A percentile compares a stretch with the other conserved stretches of the same genome.
These are phyloP conservation scores for Gracilaria vermiculophylla DNA, from an alignment of 23 red algal species.

Conservation along the genomic window DNA sequence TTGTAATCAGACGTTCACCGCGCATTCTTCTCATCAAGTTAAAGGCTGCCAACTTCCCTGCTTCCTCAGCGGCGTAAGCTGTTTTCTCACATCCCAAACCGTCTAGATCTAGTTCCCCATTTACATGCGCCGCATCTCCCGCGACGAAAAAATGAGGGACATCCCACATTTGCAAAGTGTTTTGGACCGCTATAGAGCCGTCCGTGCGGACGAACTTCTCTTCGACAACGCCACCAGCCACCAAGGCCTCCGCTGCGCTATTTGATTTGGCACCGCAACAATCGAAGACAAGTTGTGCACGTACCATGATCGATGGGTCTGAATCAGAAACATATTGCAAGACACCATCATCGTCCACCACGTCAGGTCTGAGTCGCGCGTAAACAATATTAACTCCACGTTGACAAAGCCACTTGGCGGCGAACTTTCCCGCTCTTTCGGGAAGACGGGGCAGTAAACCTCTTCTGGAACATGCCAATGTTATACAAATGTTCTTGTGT, in stretches of 20 bases:
- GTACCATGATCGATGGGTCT: conserved; percentile 8
- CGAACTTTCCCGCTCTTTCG: conserved; percentile 26
- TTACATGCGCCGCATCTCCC: conserved; percentile 27
- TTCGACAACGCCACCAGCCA: conserved; percentile 27
- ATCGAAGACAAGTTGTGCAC: conserved; percentile 49
- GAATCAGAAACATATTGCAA: neutral
- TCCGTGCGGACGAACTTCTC: neutral
- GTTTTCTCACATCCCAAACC: conserved; percentile 46
- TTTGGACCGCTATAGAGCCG: conserved; percentile 1
- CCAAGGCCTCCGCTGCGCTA: conserved; percentile 30
- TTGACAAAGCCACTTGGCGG: neutral
- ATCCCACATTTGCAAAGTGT: conserved; percentile 42
- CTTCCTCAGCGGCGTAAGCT: conserved; percentile 48
- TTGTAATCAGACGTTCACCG: conserved; percentile 1
- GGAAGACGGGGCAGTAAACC: conserved; percentile 46
- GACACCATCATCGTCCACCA: neutral
- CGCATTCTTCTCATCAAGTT: conserved; percentile 32
- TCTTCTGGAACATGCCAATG: conserved; percentile 23
- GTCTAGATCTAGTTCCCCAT: conserved; percentile 33
- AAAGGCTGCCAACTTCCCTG: conserved; percentile 38
- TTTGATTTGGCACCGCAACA: conserved; percentile 50
- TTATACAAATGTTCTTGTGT: neutral
- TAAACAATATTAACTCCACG: conserved; percentile 8
- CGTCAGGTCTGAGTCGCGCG: neutral
- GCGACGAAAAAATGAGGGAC: conserved; percentile 48